Evolutionary conservation across 352 stramenopile genomes (phyloP).

Genomic region (Phytophthora pluvialis): DNA sequence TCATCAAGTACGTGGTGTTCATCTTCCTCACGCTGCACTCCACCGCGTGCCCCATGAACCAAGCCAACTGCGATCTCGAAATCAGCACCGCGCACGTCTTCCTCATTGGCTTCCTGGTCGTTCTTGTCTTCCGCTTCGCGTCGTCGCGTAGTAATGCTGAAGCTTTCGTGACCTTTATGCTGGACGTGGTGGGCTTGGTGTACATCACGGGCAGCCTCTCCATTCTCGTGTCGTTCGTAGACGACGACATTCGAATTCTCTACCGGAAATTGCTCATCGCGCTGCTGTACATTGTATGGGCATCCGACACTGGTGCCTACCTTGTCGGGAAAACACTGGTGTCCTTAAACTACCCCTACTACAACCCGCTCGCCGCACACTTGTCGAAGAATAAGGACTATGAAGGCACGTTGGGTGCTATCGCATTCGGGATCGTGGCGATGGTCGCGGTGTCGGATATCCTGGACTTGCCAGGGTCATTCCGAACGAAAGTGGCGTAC

Average conservation of each 20-base stretch:
- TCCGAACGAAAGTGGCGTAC: conserved; percentile 82
- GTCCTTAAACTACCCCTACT: conserved; percentile 81
- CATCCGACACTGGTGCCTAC: conserved; percentile 93
- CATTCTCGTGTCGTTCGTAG: conserved; percentile 56
- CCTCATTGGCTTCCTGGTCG: conserved; percentile 37
- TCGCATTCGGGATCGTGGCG: conserved; percentile 77
- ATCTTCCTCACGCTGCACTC: conserved; percentile 58
- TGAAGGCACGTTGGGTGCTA: conserved; percentile 91
- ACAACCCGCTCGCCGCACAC: conserved; percentile 82
- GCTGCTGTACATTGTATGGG: conserved; percentile 71
- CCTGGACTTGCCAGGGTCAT: conserved; percentile 71
- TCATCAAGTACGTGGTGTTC: conserved; percentile 50
- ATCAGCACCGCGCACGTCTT: conserved; percentile 42
- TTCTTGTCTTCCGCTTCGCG: conserved; percentile 51
- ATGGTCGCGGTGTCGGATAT: conserved; percentile 72
- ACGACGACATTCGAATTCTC: conserved; percentile 53
- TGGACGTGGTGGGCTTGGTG: conserved; percentile 57
- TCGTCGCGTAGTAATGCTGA: conserved; percentile 32
- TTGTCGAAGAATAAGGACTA: conserved; percentile 97
- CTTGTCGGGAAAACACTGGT: conserved; percentile 90
- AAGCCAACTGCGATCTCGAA: conserved; percentile 38
- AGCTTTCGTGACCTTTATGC: conserved; percentile 48
- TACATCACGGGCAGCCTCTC: conserved; percentile 62
- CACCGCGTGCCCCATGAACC: conserved; percentile 56
- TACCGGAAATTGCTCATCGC: conserved; percentile 68